These are phyloP conservation scores for Termitomyces sp. DNA, from an alignment of 768 basidiomycete species.

Conservation along the genomic window DNA sequence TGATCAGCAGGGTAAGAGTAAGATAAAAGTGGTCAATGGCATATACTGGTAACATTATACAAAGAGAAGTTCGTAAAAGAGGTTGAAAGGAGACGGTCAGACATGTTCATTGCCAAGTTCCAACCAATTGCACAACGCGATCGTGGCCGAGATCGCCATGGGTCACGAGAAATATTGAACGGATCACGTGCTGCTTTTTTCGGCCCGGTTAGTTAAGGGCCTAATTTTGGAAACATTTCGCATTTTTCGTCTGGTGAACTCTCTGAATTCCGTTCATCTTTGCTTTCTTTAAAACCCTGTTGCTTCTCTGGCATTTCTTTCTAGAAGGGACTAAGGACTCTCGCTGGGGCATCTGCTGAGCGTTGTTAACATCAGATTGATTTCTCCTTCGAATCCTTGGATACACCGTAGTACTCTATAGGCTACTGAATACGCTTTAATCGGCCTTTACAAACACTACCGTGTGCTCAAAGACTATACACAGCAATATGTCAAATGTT, in stretches of 20 bases:
- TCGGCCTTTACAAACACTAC: not conserved
- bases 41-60: not conserved
- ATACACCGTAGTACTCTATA: not conserved
- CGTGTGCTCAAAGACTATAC: too few species aligned
- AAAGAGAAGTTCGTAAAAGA: not conserved
- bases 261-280: too few species aligned
- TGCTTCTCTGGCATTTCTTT: not conserved
- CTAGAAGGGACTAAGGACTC: not conserved
- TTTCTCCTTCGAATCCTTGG: too few species aligned
- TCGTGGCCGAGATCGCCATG: not conserved
- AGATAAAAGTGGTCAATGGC: not conserved
- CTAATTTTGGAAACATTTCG: too few species aligned
- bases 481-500: not conserved
- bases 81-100: not conserved
- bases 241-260: too few species aligned
- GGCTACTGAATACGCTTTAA: not conserved
- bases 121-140: not conserved
- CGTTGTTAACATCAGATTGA: too few species aligned
- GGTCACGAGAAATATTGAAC: not conserved
- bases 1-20: constrained; percentile 46
- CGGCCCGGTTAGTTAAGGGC: too few species aligned
- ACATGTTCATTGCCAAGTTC: not conserved
- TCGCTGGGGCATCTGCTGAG: not conserved
- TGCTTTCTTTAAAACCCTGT: not conserved
- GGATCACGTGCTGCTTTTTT: too few species aligned